Evolutionary conservation across 345 rosid species (phyloP).

Genomic region (Erucastrum elatum): DNA sequence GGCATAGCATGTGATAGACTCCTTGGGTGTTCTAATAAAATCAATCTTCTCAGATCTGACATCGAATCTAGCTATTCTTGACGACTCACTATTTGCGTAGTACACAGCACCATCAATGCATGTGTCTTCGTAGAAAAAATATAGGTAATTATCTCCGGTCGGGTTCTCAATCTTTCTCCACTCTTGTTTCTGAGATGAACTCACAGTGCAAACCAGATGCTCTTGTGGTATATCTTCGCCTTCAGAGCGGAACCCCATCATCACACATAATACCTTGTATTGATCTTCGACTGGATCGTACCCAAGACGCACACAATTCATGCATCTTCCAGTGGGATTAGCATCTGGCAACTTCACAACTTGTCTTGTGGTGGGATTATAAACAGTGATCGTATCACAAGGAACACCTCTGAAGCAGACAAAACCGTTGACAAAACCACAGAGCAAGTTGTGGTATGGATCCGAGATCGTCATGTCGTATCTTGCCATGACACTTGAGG

Average conservation of each 20-base stretch:
- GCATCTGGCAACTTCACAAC: background rate
- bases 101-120: background rate
- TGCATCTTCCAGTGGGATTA: background rate
- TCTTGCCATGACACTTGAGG: background rate
- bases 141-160: background rate
- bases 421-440: conserved; percentile 1
- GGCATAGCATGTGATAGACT: too few species aligned
- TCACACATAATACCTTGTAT: background rate
- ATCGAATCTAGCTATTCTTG: background rate
- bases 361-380: conserved; percentile 5
- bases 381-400: background rate
- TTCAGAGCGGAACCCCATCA: background rate
- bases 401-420: background rate
- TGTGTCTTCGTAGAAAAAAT: too few species aligned
- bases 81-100: background rate
- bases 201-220: background rate
- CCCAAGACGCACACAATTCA: background rate
- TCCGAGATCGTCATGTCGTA: conserved; percentile 16
- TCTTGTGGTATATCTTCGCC: background rate
- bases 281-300: background rate
- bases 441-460: background rate
- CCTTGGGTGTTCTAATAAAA: background rate
- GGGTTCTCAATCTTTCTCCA: background rate
- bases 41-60: background rate
- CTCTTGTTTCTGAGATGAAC: too few species aligned